Conservation (phyloP, 345 rosid species). For the Turnera subulata region DNA sequence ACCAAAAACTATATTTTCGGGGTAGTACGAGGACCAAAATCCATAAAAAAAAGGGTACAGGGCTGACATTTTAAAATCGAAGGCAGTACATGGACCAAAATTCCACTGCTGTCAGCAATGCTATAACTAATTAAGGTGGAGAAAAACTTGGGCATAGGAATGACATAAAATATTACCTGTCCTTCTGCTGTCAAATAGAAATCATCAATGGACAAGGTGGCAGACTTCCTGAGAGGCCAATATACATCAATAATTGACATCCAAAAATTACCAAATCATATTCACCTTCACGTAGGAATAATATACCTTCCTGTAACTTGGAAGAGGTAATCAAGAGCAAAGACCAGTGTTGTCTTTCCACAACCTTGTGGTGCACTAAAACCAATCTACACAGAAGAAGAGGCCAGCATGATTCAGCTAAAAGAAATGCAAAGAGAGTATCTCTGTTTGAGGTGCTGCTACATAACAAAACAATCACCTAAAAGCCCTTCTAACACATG, state of each 20-base stretch:
- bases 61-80: no score
- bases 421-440: conserved; percentile 4
- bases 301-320: conserved; percentile 59
- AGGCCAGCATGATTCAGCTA: conserved; percentile 1
- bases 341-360: conserved; percentile 97
- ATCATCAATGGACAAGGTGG: conserved; percentile 87
- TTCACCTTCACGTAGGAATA: neutral
- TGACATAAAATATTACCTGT: conserved; percentile 51
- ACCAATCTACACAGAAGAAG: conserved; percentile 56
- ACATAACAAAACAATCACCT: neutral
- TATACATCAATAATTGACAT: conserved; percentile 4
- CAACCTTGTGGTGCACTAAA: conserved; percentile 98
- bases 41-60: no score
- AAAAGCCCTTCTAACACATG: neutral
- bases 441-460: no score
- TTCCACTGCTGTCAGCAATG: no score
- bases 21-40: no score
- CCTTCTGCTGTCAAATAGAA: conserved; percentile 85
- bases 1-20: no score
- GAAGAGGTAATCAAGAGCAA: conserved; percentile 91
- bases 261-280: conserved; percentile 4
- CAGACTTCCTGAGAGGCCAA: conserved; percentile 58
- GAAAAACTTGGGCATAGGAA: no score
- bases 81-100: no score
- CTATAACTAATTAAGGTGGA: no score